These are phyloP conservation scores for Bacidia gigantensis DNA, from an alignment of 495 filamentous ascomycete genomes.

Conservation along the genomic window DNA sequence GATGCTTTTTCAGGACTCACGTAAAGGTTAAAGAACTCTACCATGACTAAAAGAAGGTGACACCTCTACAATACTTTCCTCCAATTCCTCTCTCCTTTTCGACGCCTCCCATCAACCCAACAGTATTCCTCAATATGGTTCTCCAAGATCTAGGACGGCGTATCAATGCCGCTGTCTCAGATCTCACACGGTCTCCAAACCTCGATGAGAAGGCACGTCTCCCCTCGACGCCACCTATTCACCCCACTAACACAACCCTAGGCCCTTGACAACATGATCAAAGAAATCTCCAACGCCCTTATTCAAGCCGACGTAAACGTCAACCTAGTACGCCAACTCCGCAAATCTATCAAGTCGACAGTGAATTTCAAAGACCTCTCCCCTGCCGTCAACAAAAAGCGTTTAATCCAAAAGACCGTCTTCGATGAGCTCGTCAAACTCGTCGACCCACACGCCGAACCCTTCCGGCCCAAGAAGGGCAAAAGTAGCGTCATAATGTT, in stretches of 20 bases:
- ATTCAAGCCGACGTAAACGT: constrained; percentile 95
- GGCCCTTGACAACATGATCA: constrained; percentile 96
- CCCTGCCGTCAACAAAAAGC: constrained; percentile 88
- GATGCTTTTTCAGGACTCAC: too few species aligned
- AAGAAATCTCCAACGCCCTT: constrained; percentile 88
- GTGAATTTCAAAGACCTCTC: constrained; percentile 91
- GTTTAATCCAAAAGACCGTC: constrained; percentile 92
- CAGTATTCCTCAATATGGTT: constrained; percentile 52
- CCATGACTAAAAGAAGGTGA: background rate
- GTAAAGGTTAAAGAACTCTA: too few species aligned
- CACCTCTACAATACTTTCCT: background rate
- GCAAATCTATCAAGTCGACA: constrained; percentile 76
- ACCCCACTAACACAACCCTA: constrained; percentile 23
- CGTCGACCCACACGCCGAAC: constrained; percentile 88
- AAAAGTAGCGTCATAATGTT: constrained; percentile 98
- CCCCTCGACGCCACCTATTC: background rate
- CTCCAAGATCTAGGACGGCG: constrained; percentile 96
- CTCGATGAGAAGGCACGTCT: constrained; percentile 80
- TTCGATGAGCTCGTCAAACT: constrained; percentile 93
- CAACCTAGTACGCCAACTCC: constrained; percentile 78
- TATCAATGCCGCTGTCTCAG: constrained; percentile 90
- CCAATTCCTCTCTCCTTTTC: background rate
- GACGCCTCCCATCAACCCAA: background rate
- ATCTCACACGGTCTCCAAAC: constrained; percentile 80
- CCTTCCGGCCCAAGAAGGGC: constrained; percentile 94